Percentiles rank a stretch among this genome's conserved stretches.
phyloP scores from a whole-genome alignment of 129 eudicot species.

The Helianthus tuberosus region DNA sequence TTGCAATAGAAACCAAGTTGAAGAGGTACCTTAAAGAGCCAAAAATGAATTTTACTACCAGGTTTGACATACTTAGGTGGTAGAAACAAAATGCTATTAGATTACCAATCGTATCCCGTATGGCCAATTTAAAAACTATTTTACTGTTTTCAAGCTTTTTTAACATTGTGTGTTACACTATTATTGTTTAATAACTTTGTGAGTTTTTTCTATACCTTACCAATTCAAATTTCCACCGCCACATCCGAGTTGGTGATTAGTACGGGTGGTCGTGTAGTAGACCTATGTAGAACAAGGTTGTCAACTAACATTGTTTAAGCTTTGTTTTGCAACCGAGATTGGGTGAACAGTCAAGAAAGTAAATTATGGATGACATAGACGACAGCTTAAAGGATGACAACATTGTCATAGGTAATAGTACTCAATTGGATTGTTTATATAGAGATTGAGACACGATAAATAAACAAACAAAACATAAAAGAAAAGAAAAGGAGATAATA shows the following conservation, averaged over 20 bases:
- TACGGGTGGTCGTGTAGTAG: not conserved
- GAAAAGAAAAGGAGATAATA: too few species aligned
- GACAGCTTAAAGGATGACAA: not conserved
- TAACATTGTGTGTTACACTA: not conserved
- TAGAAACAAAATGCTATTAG: not conserved
- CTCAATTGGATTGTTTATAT: too few species aligned
- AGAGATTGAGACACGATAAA: too few species aligned
- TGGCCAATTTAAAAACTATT: not conserved
- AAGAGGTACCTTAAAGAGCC: not conserved
- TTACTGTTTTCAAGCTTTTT: not conserved
- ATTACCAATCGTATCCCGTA: not conserved
- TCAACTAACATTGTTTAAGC: not conserved
- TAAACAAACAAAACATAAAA: too few species aligned
- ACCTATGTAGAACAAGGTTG: not conserved
- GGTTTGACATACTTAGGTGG: not conserved
- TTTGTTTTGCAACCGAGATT: conserved; percentile 9
- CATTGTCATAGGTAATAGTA: not conserved
- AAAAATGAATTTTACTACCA: not conserved
- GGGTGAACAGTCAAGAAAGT: not conserved
- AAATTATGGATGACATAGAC: too few species aligned
- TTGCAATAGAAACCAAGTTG: not conserved
- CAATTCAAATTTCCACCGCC: not conserved
- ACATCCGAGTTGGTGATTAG: not conserved
- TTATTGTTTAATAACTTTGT: not conserved
- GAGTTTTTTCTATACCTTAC: not conserved